Percentiles rank a stretch among this genome's conserved stretches.
Evolutionary conservation across 192 early-diverging fungal species (phyloP).

Genomic region (Linnemannia hyalina): DNA sequence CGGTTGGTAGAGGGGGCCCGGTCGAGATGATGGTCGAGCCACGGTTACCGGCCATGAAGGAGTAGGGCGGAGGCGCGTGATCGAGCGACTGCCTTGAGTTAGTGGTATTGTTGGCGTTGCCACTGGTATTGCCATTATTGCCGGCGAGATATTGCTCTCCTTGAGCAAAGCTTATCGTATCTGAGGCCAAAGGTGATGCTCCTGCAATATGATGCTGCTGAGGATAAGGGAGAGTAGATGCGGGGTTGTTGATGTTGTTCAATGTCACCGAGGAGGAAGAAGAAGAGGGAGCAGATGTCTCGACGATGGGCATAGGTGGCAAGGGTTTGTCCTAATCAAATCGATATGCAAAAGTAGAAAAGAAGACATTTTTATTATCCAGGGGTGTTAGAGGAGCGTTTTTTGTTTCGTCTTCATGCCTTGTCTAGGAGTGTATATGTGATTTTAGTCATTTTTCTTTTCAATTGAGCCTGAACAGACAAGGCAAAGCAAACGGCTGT

Average conservation of each 20-base stretch:
- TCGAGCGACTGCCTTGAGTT: constrained; percentile 9
- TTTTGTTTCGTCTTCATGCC: background rate
- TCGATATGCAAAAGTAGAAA: background rate
- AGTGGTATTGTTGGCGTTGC: background rate
- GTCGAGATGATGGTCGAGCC: constrained; percentile 20
- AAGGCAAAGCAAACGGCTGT: background rate
- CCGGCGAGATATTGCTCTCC: background rate
- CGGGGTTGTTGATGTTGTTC: too few relatives aligned
- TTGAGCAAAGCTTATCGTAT: background rate
- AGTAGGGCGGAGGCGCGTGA: constrained; percentile 40
- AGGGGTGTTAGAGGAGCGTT: background rate
- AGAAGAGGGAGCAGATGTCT: background rate
- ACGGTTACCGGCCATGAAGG: background rate
- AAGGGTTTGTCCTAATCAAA: constrained; percentile 25
- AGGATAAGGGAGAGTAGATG: too few relatives aligned
- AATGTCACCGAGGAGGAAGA: background rate
- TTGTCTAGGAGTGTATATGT: background rate
- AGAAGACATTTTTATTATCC: constrained; percentile 7
- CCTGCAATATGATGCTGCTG: background rate
- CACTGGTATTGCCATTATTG: background rate
- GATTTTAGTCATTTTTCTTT: background rate
- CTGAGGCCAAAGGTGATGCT: background rate
- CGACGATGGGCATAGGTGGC: constrained; percentile 6
- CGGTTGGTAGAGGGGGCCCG: constrained; percentile 16
- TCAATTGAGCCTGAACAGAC: background rate